Evolutionary conservation across 805 yeast species (phyloP).

Genomic region (Dipodascus geniculatus): DNA sequence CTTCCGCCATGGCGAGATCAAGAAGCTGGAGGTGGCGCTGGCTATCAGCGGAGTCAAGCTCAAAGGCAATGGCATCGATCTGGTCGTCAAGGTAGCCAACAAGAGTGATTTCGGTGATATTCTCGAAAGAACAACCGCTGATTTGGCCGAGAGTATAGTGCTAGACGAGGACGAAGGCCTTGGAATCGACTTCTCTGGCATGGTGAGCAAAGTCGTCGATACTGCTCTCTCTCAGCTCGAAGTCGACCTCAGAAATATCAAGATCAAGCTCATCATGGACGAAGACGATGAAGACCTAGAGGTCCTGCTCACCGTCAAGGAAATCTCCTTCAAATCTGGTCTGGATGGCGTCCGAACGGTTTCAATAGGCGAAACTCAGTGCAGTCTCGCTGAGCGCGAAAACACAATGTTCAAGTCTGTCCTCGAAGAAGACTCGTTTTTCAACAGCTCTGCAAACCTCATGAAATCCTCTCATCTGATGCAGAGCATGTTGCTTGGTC

Average conservation of each 20-base stretch:
- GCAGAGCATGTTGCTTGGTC: background rate
- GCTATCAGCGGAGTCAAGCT: conserved; percentile 60
- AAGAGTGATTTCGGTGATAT: conserved; percentile 29
- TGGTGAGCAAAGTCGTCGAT: conserved; percentile 28
- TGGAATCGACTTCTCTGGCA: conserved; percentile 15
- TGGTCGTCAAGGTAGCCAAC: conserved; percentile 32
- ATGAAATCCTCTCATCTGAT: background rate
- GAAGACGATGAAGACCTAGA: background rate
- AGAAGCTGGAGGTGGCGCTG: conserved; percentile 43
- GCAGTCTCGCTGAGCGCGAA: conserved; percentile 10
- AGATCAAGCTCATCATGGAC: background rate
- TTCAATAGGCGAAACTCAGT: conserved; percentile 2
- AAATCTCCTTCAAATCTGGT: background rate
- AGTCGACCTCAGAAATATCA: conserved; percentile 3
- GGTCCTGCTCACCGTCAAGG: background rate
- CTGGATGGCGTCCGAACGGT: conserved; percentile 1
- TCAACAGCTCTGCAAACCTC: background rate
- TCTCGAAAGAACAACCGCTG: conserved; percentile 62
- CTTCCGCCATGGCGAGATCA: conserved; percentile 50
- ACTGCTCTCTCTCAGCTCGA: conserved; percentile 24
- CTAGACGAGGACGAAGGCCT: conserved; percentile 11
- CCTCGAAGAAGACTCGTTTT: background rate
- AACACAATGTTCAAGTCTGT: conserved; percentile 19
- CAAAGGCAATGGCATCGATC: conserved; percentile 42
- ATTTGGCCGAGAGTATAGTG: conserved; percentile 51